Evolutionary conservation across 768 basidiomycete genomes (phyloP).

Genomic region (Hortiboletus campestris): DNA sequence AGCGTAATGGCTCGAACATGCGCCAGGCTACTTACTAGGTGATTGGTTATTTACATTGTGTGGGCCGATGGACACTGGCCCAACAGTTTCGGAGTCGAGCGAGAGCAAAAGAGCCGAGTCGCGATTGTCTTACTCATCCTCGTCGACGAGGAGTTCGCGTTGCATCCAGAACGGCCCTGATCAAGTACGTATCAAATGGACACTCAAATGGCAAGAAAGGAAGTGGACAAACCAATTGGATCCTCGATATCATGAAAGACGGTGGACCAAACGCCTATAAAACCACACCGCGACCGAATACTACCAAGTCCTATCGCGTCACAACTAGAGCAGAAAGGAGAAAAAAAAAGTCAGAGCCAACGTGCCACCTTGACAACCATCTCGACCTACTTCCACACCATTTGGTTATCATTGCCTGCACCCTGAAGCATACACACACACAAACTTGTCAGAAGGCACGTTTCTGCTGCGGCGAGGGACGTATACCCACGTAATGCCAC

Average conservation of each 20-base stretch:
- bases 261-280: conserved; percentile 55
- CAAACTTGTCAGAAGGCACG: conserved; percentile 1
- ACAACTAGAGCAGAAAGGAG: conserved; percentile 38
- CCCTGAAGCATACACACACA: conserved; percentile 29
- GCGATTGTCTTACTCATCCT: conserved; percentile 16
- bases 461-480: not conserved
- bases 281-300: conserved; percentile 56
- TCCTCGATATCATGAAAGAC: conserved; percentile 45
- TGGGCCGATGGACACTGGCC: not conserved
- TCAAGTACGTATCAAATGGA: not conserved
- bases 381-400: conserved; percentile 54
- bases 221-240: conserved; percentile 41
- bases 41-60: not conserved
- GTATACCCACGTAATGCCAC: conserved; percentile 58
- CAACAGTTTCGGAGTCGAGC: not conserved
- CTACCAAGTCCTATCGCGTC: conserved; percentile 62
- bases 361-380: not conserved
- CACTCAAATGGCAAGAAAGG: not conserved
- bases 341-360: not conserved
- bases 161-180: conserved; percentile 32
- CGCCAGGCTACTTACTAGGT: not conserved
- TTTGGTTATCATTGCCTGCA: conserved; percentile 50
- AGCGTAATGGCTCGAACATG: not conserved
- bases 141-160: conserved; percentile 23
- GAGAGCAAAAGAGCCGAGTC: not conserved